Evolutionary conservation across 129 eudicot species (phyloP), one percentile per base, ranked within the genome.

Genomic region (Escallonia rubra): DNA sequence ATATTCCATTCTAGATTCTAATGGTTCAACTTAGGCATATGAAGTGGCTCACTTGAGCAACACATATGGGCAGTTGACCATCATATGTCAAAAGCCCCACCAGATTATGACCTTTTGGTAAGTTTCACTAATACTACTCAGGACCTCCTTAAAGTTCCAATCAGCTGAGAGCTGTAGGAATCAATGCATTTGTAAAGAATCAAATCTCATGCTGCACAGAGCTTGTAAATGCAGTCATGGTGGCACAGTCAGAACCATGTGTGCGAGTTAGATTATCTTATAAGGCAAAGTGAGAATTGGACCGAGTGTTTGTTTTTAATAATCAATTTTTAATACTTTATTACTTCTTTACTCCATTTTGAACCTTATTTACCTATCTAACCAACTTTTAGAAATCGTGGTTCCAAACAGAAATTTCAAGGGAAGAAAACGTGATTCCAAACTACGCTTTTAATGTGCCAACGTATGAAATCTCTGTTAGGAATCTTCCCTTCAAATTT

Each of bases 161-260:
- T 8, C 16, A 38, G 14, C 12, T 52, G 10, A 11, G 57, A 38
- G 6, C 4, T 51, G 13, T 8, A 41, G 11, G 59, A 3, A 3
- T 42, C 61, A 16, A 10, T 50, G 42, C n/a, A 34, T 34, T 8
- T 38, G 10, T 11, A 60, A 71, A 15, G n/a, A 54, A 54, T 12
- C 34, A 54, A 4, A 67, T 71, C 66, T 66, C 49, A 76, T 66
- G 57, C 69, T 80, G 68, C 65, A 66, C 57, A 63, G 74, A 67
- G 46, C 41, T 52, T 69, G 59, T 70, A 81, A 74, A 59, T 69
- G 78, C 58, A 57, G 67, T 80, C 59, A 75, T 76, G 54, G 72
- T 76, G 83, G 75, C 73, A 82, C 67, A 71, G 83, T 82, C 87
- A 82, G 81, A 83, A 74, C 2, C 87, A 82, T 78, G 87, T 78